A percentile compares a stretch with the other conserved stretches of the same genome.
phyloP scores from a whole-genome alignment of 192 early-diverging fungal species.

The Umbelopsis ramanniana region DNA sequence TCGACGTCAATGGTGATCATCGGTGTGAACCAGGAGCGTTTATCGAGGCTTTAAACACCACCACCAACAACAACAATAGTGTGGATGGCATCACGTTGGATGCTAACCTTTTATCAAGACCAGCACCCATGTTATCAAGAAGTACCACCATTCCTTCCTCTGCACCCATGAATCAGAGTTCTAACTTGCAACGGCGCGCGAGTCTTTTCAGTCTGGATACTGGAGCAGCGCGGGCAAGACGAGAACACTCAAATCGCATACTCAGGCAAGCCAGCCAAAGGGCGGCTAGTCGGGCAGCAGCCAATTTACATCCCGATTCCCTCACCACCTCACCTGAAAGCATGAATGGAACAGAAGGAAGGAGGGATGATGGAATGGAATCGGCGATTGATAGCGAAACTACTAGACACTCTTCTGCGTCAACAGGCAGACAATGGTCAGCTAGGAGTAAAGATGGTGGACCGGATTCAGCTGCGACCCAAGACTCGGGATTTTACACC shows the following conservation, averaged over 20 bases:
- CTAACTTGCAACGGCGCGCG: constrained; percentile 27
- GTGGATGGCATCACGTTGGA: constrained; percentile 9
- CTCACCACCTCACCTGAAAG: constrained; percentile 3
- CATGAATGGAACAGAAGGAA: background rate
- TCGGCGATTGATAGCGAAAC: background rate
- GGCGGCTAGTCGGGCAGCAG: constrained; percentile 4
- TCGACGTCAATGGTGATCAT: background rate
- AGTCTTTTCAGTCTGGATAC: constrained; percentile 34
- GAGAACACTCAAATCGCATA: constrained; percentile 25
- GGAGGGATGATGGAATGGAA: background rate
- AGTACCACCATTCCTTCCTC: constrained; percentile 26
- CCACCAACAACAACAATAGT: background rate
- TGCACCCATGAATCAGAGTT: background rate
- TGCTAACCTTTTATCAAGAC: background rate
- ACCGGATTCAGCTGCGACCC: background rate
- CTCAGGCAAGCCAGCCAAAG: constrained; percentile 17
- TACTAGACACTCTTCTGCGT: background rate
- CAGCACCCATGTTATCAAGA: constrained; percentile 21
- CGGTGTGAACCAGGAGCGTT: background rate
- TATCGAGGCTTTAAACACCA: background rate
- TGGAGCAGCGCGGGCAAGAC: constrained; percentile 32
- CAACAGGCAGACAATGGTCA: background rate
- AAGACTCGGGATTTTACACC: background rate
- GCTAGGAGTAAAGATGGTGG: constrained; percentile 3
- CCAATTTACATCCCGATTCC: constrained; percentile 2